These are phyloP conservation scores for sunflower (Helianthus annuus) DNA, from an alignment of 129 eudicot species.

Conservation along the genomic window DNA sequence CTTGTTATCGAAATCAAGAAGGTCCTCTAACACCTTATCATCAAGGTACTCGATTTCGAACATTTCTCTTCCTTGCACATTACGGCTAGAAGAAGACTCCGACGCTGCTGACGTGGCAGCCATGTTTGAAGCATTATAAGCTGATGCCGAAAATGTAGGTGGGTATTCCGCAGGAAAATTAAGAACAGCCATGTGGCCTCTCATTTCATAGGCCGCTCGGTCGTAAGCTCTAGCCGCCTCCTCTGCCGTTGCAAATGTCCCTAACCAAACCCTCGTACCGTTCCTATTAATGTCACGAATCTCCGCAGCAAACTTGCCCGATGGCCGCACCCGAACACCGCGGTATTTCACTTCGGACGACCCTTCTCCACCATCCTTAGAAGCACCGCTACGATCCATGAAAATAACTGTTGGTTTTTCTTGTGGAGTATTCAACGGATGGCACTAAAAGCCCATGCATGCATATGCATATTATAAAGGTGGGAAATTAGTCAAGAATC, in stretches of 20 bases:
- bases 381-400: conserved; percentile 17
- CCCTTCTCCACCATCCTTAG: conserved; percentile 1
- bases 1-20: background rate
- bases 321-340: conserved; percentile 47
- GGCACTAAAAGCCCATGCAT: background rate
- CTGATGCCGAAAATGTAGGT: conserved; percentile 34
- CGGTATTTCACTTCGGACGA: conserved; percentile 26
- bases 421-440: background rate
- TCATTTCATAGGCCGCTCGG: conserved; percentile 42
- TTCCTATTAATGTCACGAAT: conserved; percentile 38
- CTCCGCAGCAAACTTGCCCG: conserved; percentile 56
- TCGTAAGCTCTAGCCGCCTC: conserved; percentile 61
- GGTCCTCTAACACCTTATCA: conserved; percentile 11
- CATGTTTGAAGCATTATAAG: conserved; percentile 17
- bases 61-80: conserved; percentile 15
- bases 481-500: conserved; percentile 27
- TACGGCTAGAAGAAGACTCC: conserved; percentile 14
- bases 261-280: conserved; percentile 50
- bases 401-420: no score
- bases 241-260: conserved; percentile 51
- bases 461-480: background rate
- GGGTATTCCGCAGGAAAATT: conserved; percentile 51
- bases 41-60: conserved; percentile 5
- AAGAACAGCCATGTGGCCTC: conserved; percentile 52
- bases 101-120: background rate